Conservation (phyloP, 2,329 filamentous ascomycete species). For the Pestalotiopsis sp. region DNA sequence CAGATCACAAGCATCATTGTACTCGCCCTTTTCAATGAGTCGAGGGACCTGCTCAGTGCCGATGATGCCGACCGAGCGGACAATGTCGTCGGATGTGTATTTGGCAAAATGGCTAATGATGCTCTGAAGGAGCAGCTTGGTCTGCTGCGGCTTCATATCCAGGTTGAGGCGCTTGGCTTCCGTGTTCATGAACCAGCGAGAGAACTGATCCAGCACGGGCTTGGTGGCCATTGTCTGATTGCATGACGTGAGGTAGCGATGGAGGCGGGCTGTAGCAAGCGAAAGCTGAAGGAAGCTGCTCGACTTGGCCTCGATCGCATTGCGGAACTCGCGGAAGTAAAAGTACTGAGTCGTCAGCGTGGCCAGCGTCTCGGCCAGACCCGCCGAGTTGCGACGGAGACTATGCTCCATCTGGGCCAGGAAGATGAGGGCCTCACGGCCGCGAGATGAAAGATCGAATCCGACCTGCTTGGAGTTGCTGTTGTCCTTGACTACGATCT, state of each 20-base stretch:
- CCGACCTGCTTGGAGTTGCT: conserved; percentile 25
- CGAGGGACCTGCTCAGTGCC: conserved; percentile 28
- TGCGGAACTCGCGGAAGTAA: conserved; percentile 41
- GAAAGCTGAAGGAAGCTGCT: conserved; percentile 38
- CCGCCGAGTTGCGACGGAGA: conserved; percentile 31
- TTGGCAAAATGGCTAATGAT: conserved; percentile 36
- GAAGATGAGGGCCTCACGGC: conserved; percentile 42
- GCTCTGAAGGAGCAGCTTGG: conserved; percentile 29
- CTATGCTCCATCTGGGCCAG: conserved; percentile 47
- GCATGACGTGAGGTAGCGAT: conserved; percentile 31
- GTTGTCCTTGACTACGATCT: conserved; percentile 39
- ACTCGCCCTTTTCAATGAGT: conserved; percentile 31
- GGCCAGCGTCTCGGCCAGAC: conserved; percentile 44
- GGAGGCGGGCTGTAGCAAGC: conserved; percentile 35
- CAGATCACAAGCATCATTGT: conserved; percentile 34
- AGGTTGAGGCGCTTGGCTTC: conserved; percentile 33
- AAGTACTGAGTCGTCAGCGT: conserved; percentile 44
- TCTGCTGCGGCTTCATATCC: conserved; percentile 28
- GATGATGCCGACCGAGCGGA: conserved; percentile 40
- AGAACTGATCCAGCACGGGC: conserved; percentile 33
- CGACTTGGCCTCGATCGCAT: conserved; percentile 37
- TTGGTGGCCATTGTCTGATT: conserved; percentile 26
- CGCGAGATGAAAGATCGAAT: conserved; percentile 36
- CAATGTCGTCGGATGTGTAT: conserved; percentile 35
- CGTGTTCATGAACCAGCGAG: conserved; percentile 33